Evolutionary conservation across 1,284 basidiomycete species (phyloP).

Genomic region (Marasmius fiardii): DNA sequence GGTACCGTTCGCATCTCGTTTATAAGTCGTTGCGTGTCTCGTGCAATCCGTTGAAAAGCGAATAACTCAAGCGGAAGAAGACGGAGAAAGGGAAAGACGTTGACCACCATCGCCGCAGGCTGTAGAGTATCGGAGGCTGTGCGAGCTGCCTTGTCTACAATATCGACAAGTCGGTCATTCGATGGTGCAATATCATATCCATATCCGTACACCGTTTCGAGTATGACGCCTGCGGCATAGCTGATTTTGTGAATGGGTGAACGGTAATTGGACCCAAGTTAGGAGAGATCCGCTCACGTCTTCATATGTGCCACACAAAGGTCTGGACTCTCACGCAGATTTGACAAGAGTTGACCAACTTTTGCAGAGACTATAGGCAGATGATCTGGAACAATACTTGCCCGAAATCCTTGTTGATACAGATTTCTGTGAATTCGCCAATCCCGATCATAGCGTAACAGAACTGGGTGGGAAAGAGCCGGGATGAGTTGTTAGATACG

Average conservation of each 20-base stretch:
- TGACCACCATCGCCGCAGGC: constrained; percentile 21
- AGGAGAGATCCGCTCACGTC: constrained; percentile 13
- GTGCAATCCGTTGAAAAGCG: constrained; percentile 5
- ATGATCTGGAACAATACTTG: constrained; percentile 21
- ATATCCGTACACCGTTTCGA: constrained; percentile 4
- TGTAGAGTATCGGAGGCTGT: constrained; percentile 14
- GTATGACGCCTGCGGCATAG: constrained; percentile 1
- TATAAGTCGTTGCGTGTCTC: neutral
- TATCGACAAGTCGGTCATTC: constrained; percentile 19
- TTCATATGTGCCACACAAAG: constrained; percentile 21
- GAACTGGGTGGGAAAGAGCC: constrained; percentile 26
- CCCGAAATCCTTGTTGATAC: constrained; percentile 32
- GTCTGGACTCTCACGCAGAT: neutral
- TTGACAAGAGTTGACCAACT: constrained; percentile 6
- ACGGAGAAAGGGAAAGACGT: constrained; percentile 23
- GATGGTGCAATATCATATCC: neutral
- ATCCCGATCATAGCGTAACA: constrained; percentile 33
- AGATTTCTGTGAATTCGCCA: constrained; percentile 38
- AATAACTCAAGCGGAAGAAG: constrained; percentile 14
- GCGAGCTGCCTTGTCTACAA: constrained; percentile 18
- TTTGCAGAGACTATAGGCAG: constrained; percentile 27
- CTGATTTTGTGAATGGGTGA: neutral
- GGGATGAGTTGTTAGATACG: constrained; percentile 45
- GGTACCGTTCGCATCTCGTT: neutral
- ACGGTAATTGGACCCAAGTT: neutral